These are phyloP conservation scores for Aspergillus nomiae DNA, from an alignment of 2,329 filamentous ascomycete genomes.

Conservation along the genomic window DNA sequence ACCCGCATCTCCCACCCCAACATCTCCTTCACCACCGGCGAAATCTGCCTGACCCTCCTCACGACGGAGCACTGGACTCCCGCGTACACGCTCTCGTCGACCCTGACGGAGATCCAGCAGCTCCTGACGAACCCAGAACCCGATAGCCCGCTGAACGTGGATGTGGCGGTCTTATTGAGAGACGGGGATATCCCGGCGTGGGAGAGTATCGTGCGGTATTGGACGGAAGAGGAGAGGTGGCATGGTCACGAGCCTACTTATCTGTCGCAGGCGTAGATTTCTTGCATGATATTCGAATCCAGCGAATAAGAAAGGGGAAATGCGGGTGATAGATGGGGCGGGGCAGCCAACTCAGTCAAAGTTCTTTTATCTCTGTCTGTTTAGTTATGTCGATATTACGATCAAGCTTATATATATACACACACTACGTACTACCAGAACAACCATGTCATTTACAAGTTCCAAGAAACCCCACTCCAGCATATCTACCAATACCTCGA, in stretches of 20 bases:
- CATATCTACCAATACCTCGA: neutral
- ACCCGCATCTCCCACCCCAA: conserved; percentile 88
- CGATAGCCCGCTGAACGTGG: conserved; percentile 52
- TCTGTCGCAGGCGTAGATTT: neutral
- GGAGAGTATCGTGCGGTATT: conserved; percentile 51
- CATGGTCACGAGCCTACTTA: neutral
- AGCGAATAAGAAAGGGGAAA: no score
- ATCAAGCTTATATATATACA: neutral
- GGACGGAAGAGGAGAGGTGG: conserved; percentile 51
- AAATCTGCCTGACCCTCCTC: conserved; percentile 91
- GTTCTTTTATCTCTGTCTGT: neutral
- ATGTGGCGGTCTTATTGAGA: conserved; percentile 49
- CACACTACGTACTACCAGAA: neutral
- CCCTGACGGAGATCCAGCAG: conserved; percentile 50
- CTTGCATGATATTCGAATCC: neutral
- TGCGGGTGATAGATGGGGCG: neutral
- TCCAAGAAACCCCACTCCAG: neutral
- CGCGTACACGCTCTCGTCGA: conserved; percentile 71
- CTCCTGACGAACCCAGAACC: conserved; percentile 48
- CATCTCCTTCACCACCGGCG: conserved; percentile 71
- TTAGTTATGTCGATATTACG: neutral
- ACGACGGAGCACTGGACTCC: conserved; percentile 75
- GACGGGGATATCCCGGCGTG: conserved; percentile 48
- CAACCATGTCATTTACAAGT: neutral
- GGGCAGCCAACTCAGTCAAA: neutral